phyloP scores from a whole-genome alignment of 1,284 basidiomycete species.

The Mycena citricolor region DNA sequence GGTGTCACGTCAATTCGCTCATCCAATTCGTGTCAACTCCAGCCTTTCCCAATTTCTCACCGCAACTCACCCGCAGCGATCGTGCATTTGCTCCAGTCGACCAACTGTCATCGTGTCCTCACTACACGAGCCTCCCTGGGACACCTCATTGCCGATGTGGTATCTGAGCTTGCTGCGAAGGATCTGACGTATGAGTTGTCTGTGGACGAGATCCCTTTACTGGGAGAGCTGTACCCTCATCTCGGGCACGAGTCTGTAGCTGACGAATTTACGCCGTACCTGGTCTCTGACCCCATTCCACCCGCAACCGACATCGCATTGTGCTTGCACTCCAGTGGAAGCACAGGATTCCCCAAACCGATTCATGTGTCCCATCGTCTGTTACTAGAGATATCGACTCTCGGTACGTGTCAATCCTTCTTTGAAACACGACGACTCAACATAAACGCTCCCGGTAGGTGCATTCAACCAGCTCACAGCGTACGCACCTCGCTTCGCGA shows the following conservation, averaged over 20 bases:
- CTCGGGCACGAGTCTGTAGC: conserved; percentile 28
- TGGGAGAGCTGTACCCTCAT: conserved; percentile 32
- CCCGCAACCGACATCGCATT: conserved; percentile 21
- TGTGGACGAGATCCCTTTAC: conserved; percentile 33
- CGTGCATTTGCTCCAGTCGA: conserved; percentile 35
- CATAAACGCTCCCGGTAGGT: conserved; percentile 3
- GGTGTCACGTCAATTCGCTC: background rate
- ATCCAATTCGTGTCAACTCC: background rate
- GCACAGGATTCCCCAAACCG: conserved; percentile 32
- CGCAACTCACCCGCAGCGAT: conserved; percentile 38
- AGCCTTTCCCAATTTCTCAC: conserved; percentile 40
- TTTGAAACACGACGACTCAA: too few species aligned
- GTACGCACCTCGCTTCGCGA: conserved; percentile 21
- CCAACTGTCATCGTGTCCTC: conserved; percentile 31
- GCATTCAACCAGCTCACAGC: background rate
- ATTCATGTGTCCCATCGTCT: conserved; percentile 26
- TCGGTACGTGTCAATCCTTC: conserved; percentile 1
- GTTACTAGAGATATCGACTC: conserved; percentile 14
- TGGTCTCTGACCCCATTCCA: conserved; percentile 14
- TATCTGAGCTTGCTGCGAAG: conserved; percentile 15
- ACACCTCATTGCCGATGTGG: conserved; percentile 28
- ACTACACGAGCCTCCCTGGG: conserved; percentile 29
- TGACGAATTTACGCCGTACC: conserved; percentile 29
- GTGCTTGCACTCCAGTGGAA: conserved; percentile 31
- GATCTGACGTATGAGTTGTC: conserved; percentile 22